Conservation (phyloP, 345 rosid species). For the Erucastrum elatum region DNA sequence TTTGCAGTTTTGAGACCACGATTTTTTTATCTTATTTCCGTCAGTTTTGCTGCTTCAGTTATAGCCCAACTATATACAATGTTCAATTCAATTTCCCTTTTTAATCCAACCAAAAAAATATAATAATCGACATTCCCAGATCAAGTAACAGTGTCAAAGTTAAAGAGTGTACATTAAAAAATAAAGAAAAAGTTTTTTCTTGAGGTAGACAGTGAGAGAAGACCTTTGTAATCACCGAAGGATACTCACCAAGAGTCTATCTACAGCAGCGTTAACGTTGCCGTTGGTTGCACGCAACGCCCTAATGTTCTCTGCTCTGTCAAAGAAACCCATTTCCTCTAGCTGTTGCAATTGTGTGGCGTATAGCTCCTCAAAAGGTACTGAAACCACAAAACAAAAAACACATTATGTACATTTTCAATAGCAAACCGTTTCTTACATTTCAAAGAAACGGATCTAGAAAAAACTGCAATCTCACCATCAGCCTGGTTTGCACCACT, state of each 20-base stretch:
- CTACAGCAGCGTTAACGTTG: slow-evolving; percentile 88
- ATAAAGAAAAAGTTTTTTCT: not conserved
- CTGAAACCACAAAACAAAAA: slow-evolving; percentile 37
- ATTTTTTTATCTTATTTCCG: not conserved
- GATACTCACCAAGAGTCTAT: slow-evolving; percentile 72
- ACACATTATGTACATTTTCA: not conserved
- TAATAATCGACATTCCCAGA: slow-evolving; percentile 2
- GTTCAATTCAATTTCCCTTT: not conserved
- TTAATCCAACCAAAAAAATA: not conserved
- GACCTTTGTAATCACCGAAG: slow-evolving; percentile 42
- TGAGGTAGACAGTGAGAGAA: not conserved
- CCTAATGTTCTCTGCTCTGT: slow-evolving; percentile 78
- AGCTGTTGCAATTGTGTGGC: slow-evolving; percentile 79
- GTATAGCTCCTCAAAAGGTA: slow-evolving; percentile 75
- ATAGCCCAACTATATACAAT: not conserved
- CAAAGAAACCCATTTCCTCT: slow-evolving; percentile 85
- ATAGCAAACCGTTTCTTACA: not conserved
- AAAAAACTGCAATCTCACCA: slow-evolving; percentile 42
- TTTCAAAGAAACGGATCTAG: not conserved
- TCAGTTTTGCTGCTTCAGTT: not conserved
- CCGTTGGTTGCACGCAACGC: slow-evolving; percentile 83
- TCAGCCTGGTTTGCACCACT: slow-evolving; percentile 52
- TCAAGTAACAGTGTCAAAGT: not conserved
- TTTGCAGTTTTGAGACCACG: slow-evolving; percentile 5
- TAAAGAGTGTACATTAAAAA: not conserved